Evolutionary conservation across 2,329 filamentous ascomycete genomes (phyloP).

Genomic region (Phaeosphaeria sp.): DNA sequence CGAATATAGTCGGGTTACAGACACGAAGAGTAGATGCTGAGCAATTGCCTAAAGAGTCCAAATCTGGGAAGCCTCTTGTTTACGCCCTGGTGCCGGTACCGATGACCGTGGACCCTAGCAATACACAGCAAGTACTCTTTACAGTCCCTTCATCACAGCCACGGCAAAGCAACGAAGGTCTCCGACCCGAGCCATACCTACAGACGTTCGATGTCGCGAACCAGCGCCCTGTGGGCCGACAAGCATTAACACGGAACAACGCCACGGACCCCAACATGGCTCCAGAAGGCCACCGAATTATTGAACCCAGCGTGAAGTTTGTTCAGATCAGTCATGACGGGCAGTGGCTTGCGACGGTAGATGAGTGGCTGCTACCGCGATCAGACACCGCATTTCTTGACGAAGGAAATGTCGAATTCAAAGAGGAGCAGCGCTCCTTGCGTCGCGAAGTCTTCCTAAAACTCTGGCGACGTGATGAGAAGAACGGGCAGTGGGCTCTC

Average conservation of each 20-base stretch:
- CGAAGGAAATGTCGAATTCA: conserved; percentile 49
- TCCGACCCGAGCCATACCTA: conserved; percentile 65
- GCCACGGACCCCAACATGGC: conserved; percentile 80
- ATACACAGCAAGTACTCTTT: conserved; percentile 51
- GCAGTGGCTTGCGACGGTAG: conserved; percentile 87
- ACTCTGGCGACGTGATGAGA: conserved; percentile 78
- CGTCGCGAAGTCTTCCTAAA: conserved; percentile 81
- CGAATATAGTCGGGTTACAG: conserved; percentile 85
- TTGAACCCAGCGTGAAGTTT: conserved; percentile 78
- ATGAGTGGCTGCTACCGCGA: conserved; percentile 82
- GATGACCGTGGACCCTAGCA: conserved; percentile 50
- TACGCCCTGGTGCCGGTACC: conserved; percentile 39
- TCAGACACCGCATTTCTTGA: conserved; percentile 69
- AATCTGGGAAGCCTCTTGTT: conserved; percentile 22
- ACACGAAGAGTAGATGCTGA: conserved; percentile 42
- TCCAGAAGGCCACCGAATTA: conserved; percentile 72
- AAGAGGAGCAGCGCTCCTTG: conserved; percentile 54
- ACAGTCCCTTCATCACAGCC: conserved; percentile 61
- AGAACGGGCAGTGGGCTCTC: conserved; percentile 69
- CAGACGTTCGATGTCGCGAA: conserved; percentile 88
- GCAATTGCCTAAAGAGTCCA: conserved; percentile 31
- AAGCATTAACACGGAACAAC: conserved; percentile 88
- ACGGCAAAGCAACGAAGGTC: conserved; percentile 27
- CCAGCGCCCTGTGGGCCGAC: conserved; percentile 79
- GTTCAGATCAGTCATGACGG: conserved; percentile 81